Conservation (phyloP, 257 asterid genomes). For the Solanum lycopersicoides region DNA sequence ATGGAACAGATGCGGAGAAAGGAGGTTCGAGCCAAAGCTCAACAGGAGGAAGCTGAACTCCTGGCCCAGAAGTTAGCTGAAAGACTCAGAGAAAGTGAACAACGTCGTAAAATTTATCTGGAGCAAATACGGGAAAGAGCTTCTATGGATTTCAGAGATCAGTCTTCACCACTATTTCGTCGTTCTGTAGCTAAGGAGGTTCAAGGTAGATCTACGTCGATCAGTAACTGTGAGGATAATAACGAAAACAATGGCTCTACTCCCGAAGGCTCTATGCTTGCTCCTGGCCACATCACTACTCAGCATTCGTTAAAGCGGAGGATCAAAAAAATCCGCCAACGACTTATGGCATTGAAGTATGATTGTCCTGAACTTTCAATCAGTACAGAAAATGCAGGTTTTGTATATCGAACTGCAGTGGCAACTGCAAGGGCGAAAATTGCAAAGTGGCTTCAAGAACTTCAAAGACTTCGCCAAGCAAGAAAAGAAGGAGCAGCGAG, state of each 20-base stretch:
- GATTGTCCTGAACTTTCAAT: constrained; percentile 78
- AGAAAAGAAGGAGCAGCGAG: constrained; percentile 90
- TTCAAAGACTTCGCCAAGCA: constrained; percentile 93
- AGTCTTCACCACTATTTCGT: constrained; percentile 87
- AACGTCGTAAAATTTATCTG: constrained; percentile 80
- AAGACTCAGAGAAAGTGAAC: constrained; percentile 93
- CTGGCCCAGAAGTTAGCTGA: constrained; percentile 94
- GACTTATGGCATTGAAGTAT: constrained; percentile 88
- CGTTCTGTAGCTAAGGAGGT: constrained; percentile 69
- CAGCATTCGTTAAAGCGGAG: constrained; percentile 74
- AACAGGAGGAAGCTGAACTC: constrained; percentile 96
- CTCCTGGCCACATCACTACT: constrained; percentile 32
- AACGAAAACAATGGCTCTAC: constrained; percentile 31
- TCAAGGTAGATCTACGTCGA: constrained; percentile 47
- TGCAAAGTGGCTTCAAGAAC: constrained; percentile 91
- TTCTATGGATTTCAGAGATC: constrained; percentile 98
- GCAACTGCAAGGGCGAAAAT: constrained; percentile 88
- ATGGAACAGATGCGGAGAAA: constrained; percentile 89
- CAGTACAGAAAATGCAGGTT: constrained; percentile 70
- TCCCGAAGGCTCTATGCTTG: constrained; percentile 32
- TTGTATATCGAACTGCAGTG: constrained; percentile 73
- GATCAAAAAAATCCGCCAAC: constrained; percentile 81
- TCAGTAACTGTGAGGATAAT: constrained; percentile 47
- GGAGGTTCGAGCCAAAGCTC: constrained; percentile 91
- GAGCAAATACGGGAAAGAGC: constrained; percentile 98